A percentile compares a stretch with the other conserved stretches of the same genome.
phyloP scores from a whole-genome alignment of 2,329 filamentous ascomycete species.

The Zymoseptoria ardabiliae region DNA sequence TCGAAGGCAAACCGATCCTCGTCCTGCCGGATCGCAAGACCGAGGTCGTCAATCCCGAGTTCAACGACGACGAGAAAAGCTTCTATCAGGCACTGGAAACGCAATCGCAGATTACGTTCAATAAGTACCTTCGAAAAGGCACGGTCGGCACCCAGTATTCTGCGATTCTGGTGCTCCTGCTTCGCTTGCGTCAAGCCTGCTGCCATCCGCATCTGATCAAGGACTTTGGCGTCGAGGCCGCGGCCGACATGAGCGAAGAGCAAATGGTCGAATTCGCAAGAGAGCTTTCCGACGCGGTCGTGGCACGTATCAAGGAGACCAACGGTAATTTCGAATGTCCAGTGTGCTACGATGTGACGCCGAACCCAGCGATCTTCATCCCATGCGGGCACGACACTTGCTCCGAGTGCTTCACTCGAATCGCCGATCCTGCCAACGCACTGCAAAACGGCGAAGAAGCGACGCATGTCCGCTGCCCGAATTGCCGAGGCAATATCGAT shows the following conservation, averaged over 20 bases:
- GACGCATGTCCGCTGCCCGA: conserved; percentile 58
- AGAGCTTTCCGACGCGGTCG: conserved; percentile 51
- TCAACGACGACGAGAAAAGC: conserved; percentile 56
- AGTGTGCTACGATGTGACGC: conserved; percentile 69
- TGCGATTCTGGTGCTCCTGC: conserved; percentile 68
- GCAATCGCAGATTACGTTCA: conserved; percentile 63
- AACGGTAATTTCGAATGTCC: conserved; percentile 66
- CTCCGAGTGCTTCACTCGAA: conserved; percentile 63
- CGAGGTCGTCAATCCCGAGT: conserved; percentile 54
- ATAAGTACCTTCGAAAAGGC: conserved; percentile 63
- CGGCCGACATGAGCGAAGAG: conserved; percentile 43
- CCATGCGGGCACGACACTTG: conserved; percentile 81
- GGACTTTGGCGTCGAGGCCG: conserved; percentile 52
- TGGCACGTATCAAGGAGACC: conserved; percentile 56
- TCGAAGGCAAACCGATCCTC: conserved; percentile 73
- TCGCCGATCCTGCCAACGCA: conserved; percentile 55
- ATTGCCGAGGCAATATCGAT: conserved; percentile 63
- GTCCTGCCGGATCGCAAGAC: conserved; percentile 58
- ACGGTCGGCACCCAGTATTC: conserved; percentile 68
- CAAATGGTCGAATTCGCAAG: conserved; percentile 58
- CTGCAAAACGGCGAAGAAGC: conserved; percentile 55
- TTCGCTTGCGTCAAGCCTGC: conserved; percentile 73
- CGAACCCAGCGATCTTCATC: conserved; percentile 69
- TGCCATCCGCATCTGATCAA: conserved; percentile 68
- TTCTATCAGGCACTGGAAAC: conserved; percentile 62